A percentile compares a stretch with the other conserved stretches of the same genome.
Conservation (phyloP, 805 yeast species). For the Metschnikowia amazonensis region DNA sequence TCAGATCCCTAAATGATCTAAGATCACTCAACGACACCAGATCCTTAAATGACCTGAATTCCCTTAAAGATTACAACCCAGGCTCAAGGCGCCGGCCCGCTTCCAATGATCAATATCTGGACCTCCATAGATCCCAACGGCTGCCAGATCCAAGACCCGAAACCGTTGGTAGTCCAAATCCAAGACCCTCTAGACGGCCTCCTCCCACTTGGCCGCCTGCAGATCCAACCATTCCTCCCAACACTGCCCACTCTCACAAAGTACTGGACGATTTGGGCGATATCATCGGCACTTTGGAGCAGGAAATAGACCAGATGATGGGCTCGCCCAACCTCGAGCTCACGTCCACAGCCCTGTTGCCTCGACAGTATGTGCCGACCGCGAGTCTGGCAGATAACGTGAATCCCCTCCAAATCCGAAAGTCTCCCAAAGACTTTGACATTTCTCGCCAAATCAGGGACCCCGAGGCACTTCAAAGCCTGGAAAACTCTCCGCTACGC, state of each 20-base stretch:
- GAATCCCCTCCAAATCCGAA: neutral
- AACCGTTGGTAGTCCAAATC: neutral
- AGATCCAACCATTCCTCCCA: neutral
- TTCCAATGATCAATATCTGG: too few relatives aligned
- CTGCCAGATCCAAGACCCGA: neutral
- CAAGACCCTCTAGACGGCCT: neutral
- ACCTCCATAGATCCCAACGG: neutral
- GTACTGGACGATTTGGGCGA: conserved; percentile 16
- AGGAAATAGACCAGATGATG: conserved; percentile 22
- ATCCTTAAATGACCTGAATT: too few relatives aligned
- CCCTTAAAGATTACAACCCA: too few relatives aligned
- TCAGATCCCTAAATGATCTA: too few relatives aligned
- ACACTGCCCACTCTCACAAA: neutral
- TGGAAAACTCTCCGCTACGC: neutral
- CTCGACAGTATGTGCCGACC: neutral
- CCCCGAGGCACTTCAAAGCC: neutral
- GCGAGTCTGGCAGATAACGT: conserved; percentile 1
- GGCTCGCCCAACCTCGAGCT: conserved; percentile 2
- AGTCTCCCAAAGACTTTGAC: conserved; percentile 1
- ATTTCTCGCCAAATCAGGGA: neutral
- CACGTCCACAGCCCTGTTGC: neutral
- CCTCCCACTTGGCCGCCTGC: neutral
- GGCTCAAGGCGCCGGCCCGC: too few relatives aligned
- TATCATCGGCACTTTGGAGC: conserved; percentile 23
- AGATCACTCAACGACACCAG: too few relatives aligned